These are phyloP conservation scores for Escallonia herrerae DNA, from an alignment of 129 eudicot genomes.

Conservation along the genomic window DNA sequence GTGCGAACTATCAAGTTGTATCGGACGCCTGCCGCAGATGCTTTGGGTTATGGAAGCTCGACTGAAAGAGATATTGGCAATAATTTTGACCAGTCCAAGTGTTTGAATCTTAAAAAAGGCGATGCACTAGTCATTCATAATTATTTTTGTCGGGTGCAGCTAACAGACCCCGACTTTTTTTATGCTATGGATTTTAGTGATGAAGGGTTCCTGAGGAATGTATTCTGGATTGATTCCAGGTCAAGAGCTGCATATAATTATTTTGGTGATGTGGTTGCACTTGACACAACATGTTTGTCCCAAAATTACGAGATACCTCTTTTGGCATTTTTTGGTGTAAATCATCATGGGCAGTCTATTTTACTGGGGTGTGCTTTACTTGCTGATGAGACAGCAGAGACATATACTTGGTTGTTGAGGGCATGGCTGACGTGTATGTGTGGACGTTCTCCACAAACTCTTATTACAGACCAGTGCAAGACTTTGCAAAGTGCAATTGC, in stretches of 20 bases:
- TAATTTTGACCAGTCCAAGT: slow-evolving; percentile 27
- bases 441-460: slow-evolving; percentile 80
- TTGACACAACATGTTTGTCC: slow-evolving; percentile 63
- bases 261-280: slow-evolving; percentile 66
- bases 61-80: slow-evolving; percentile 36
- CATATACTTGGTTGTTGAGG: slow-evolving; percentile 69
- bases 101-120: slow-evolving; percentile 46
- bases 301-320: slow-evolving; percentile 49
- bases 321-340: slow-evolving; percentile 63
- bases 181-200: slow-evolving; percentile 73
- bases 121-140: slow-evolving; percentile 39
- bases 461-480: slow-evolving; percentile 50
- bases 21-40: slow-evolving; percentile 48
- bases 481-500: slow-evolving; percentile 48
- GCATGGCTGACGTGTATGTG: slow-evolving; percentile 81
- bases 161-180: slow-evolving; percentile 59
- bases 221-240: slow-evolving; percentile 87
- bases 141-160: slow-evolving; percentile 57
- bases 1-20: slow-evolving; percentile 77
- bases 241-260: slow-evolving; percentile 67
- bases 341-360: slow-evolving; percentile 71
- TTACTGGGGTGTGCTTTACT: slow-evolving; percentile 64
- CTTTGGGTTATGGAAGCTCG: slow-evolving; percentile 40
- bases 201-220: slow-evolving; percentile 59
- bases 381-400: slow-evolving; percentile 62